Conservation (phyloP, 768 basidiomycete species). For the Lyophyllum semitale region DNA sequence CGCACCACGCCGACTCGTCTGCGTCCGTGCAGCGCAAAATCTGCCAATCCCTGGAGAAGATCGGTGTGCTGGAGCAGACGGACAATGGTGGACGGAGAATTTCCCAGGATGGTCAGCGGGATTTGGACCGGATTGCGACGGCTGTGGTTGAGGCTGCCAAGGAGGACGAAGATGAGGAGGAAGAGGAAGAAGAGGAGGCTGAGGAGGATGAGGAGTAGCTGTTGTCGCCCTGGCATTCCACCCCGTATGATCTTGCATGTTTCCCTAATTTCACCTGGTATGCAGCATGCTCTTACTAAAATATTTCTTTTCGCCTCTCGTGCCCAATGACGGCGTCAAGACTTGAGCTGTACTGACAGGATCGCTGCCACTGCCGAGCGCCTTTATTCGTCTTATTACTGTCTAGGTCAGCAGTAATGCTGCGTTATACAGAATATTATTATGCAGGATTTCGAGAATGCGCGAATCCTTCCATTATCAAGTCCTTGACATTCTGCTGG, state of each 20-base stretch:
- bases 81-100: constrained; percentile 95
- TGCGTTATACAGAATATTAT: too few species aligned
- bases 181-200: constrained; percentile 70
- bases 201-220: constrained; percentile 62
- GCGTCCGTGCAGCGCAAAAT: constrained; percentile 91
- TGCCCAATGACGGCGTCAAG: neutral
- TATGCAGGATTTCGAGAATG: too few species aligned
- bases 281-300: constrained; percentile 43
- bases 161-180: constrained; percentile 76
- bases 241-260: constrained; percentile 41
- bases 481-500: too few species aligned
- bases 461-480: too few species aligned
- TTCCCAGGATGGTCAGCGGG: constrained; percentile 94
- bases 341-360: neutral
- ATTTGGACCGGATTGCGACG: constrained; percentile 92
- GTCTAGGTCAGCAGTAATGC: neutral
- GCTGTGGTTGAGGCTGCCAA: constrained; percentile 80
- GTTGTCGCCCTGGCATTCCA: constrained; percentile 19
- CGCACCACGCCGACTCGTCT: constrained; percentile 88
- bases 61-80: constrained; percentile 93
- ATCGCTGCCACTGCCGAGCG: neutral
- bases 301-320: constrained; percentile 16
- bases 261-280: constrained; percentile 36
- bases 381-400: neutral
- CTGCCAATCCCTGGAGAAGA: constrained; percentile 97